These are phyloP conservation scores for Maudiozyma bulderi DNA, from an alignment of 805 yeast genomes.

Conservation along the genomic window DNA sequence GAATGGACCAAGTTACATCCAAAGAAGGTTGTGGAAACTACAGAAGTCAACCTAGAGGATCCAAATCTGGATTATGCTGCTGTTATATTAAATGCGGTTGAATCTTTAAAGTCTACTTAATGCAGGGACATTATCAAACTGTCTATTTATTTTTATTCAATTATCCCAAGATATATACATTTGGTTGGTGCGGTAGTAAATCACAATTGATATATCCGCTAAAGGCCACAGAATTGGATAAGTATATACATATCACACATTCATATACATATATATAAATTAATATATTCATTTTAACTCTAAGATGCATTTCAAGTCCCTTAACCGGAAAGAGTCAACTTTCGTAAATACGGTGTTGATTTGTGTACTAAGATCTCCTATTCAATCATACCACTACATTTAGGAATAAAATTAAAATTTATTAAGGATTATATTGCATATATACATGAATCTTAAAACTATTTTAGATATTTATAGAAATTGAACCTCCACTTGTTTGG, in stretches of 20 bases:
- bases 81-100: slow-evolving; percentile 57
- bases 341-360: no score
- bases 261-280: no score
- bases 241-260: no score
- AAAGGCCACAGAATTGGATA: no score
- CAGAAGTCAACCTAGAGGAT: slow-evolving; percentile 68
- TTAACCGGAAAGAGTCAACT: no score
- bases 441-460: background rate
- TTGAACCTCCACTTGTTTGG: background rate
- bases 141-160: background rate
- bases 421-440: background rate
- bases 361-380: no score
- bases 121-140: background rate
- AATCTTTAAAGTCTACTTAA: slow-evolving; percentile 33
- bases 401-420: no score
- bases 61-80: slow-evolving; percentile 80
- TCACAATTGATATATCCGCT: no score
- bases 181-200: no score
- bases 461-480: background rate
- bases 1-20: slow-evolving; percentile 66
- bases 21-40: slow-evolving; percentile 31
- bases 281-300: no score
- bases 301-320: no score
- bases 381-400: no score
- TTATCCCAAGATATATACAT: background rate